Percentiles rank a stretch among this genome's conserved stretches.
Evolutionary conservation across 768 basidiomycete species (phyloP).

Genomic region (Termitomyces sp.): DNA sequence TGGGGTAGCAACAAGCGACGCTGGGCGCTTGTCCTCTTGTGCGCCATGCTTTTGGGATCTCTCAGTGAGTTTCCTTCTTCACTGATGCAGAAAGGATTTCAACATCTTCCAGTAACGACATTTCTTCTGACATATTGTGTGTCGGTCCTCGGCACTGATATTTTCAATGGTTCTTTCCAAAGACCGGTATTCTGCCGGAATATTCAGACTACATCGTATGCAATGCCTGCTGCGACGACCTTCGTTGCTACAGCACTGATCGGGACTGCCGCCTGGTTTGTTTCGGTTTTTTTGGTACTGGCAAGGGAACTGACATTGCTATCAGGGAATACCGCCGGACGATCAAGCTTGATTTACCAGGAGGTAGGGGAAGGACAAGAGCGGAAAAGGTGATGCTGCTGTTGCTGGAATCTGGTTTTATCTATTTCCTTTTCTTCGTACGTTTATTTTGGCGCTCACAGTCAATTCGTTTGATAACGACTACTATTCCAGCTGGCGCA

Average conservation of each 20-base stretch:
- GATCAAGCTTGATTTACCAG: neutral
- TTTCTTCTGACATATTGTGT: slow-evolving; percentile 6
- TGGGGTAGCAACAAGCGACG: slow-evolving; percentile 2
- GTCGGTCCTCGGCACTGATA: slow-evolving; percentile 7
- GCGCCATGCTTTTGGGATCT: slow-evolving; percentile 5
- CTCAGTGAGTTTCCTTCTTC: neutral
- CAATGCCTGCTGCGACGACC: slow-evolving; percentile 7
- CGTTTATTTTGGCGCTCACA: neutral
- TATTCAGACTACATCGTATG: slow-evolving; percentile 8
- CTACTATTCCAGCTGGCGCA: neutral
- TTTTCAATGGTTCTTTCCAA: slow-evolving; percentile 6
- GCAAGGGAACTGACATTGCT: neutral
- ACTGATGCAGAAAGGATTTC: neutral
- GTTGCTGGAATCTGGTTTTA: slow-evolving; percentile 4
- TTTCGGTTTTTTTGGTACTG: neutral
- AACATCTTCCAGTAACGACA: neutral
- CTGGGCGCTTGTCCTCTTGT: neutral
- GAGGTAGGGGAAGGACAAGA: neutral
- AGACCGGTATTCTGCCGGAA: slow-evolving; percentile 3
- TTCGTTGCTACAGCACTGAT: slow-evolving; percentile 3
- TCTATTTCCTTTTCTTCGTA: slow-evolving; percentile 8
- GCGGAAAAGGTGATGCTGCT: slow-evolving; percentile 4
- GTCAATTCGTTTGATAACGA: neutral
- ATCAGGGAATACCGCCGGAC: slow-evolving; percentile 4
- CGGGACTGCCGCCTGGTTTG: slow-evolving; percentile 4